Percentiles rank a stretch among this genome's conserved stretches.
Conservation (phyloP, 371 early-diverging fungal genomes). For the Funneliformis caledonium region DNA sequence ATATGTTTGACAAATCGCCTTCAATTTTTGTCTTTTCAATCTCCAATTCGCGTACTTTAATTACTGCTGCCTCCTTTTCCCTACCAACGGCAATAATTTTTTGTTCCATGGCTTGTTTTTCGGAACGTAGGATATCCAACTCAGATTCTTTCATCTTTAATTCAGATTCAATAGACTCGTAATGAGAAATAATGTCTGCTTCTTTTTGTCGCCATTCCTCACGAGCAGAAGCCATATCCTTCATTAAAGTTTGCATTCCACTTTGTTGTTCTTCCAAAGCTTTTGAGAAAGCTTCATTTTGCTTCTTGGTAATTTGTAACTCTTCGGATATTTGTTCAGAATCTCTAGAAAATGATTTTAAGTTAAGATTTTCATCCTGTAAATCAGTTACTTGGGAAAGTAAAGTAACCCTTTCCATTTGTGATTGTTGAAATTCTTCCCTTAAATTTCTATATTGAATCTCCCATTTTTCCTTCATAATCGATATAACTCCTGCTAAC, state of each 20-base stretch:
- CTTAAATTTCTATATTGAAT: slow-evolving; percentile 11
- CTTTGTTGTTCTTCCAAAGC: slow-evolving; percentile 7
- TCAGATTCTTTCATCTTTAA: slow-evolving; percentile 9
- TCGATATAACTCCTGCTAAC: slow-evolving; percentile 2
- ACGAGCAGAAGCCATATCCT: slow-evolving; percentile 12
- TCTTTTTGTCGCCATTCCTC: slow-evolving; percentile 24
- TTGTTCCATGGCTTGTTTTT: slow-evolving; percentile 19
- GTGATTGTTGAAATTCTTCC: not conserved
- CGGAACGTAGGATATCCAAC: not conserved
- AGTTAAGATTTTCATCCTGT: slow-evolving; percentile 8
- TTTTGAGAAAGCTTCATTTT: slow-evolving; percentile 6
- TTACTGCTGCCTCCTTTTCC: slow-evolving; percentile 2
- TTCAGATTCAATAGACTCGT: not conserved
- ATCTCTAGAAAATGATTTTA: not conserved
- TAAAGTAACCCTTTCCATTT: not conserved
- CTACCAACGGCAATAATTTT: slow-evolving; percentile 22
- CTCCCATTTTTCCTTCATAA: slow-evolving; percentile 34
- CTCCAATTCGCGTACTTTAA: not conserved
- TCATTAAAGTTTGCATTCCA: slow-evolving; percentile 24
- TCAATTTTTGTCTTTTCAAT: slow-evolving; percentile 9
- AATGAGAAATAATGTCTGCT: not conserved
- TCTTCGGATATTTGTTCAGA: not conserved
- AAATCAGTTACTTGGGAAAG: slow-evolving; percentile 16
- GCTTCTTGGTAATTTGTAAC: not conserved
- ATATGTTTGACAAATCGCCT: not conserved